A percentile compares a stretch with the other conserved stretches of the same genome.
phyloP scores from a whole-genome alignment of 495 filamentous ascomycete species.

The Trichoderma virens region DNA sequence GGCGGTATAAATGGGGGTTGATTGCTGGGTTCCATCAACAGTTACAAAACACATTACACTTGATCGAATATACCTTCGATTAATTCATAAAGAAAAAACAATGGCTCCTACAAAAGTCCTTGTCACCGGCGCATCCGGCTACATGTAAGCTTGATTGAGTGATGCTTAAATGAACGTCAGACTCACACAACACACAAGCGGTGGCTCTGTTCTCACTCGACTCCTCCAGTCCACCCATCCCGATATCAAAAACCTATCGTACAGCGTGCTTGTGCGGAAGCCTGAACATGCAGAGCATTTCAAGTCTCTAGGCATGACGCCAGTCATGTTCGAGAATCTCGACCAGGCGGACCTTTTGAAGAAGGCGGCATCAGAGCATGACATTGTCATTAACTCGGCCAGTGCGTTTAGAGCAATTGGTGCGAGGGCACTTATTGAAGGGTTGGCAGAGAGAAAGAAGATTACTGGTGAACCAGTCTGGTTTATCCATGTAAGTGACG shows the following conservation, averaged over 20 bases:
- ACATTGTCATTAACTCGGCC: constrained; percentile 35
- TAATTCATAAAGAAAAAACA: neutral
- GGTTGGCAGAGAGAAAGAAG: constrained; percentile 28
- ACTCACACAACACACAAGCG: neutral
- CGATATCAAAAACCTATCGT: neutral
- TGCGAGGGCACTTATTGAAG: constrained; percentile 27
- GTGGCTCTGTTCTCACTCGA: constrained; percentile 20
- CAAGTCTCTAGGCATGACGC: constrained; percentile 16
- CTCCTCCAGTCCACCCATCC: constrained; percentile 10
- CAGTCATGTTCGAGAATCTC: constrained; percentile 19
- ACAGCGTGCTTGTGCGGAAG: constrained; percentile 17
- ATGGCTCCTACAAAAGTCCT: constrained; percentile 12
- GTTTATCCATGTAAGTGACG: constrained; percentile 20
- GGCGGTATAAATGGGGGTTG: neutral
- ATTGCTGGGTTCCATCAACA: neutral
- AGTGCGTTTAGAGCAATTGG: constrained; percentile 23
- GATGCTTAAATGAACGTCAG: neutral
- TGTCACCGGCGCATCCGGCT: constrained; percentile 15
- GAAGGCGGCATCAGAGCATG: constrained; percentile 27
- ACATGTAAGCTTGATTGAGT: constrained; percentile 7
- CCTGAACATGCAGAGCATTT: constrained; percentile 17
- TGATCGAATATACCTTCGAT: neutral
- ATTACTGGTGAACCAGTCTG: constrained; percentile 21
- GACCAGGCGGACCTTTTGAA: constrained; percentile 26
- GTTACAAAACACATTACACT: neutral